Evolutionary conservation across 2,329 filamentous ascomycete genomes (phyloP), one percentile per base, ranked within the genome.

Genomic region (Zasmidium cellare): DNA sequence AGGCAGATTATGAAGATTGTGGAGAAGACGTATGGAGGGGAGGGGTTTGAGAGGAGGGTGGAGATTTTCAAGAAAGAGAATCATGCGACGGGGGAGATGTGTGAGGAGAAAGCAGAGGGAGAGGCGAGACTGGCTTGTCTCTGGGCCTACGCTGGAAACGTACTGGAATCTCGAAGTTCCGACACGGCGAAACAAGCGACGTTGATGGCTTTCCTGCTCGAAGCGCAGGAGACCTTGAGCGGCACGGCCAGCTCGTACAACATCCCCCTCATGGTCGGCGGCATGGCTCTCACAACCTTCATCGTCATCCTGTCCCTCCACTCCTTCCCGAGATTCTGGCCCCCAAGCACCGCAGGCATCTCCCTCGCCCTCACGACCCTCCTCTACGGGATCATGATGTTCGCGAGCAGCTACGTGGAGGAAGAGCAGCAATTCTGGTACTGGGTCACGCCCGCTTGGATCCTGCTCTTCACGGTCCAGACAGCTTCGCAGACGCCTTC

Each of bases 381-480:
- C 1, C 68, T 80, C 3, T 96, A 97, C 70, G 86, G 87, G 1
- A 73, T 85, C 38, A 96, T 97, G 86, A 97, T 97, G 92, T 97
- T 97, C 75, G 93, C 92, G 9, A 96, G 91, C 72, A 97, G 92
- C 70, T 99, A 94, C 72, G 91, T 99, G 1, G 94, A 99, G 74
- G 94, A 99, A 76, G 94, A 99, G 73, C 94, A 99, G 51, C 91
- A 97, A 65, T 97, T 96, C 72, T 99, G 94, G 94, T 97, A 99
- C 75, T 97, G 93, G 92, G 76, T 85, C 1, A 84, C 88, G 0
- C 87, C 88, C 0, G 83, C 85, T 6, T 96, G 90, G 90, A 75
- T 80, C 46, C 47, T 63, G 3, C 38, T 69, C 1, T 71, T 86
- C 18, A 60, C 51, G 6, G 54, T 49, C 3, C 53, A 35, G 16